Evolutionary conservation across 306 rosid species (phyloP).

Genomic region (Leucaena leucocephala): DNA sequence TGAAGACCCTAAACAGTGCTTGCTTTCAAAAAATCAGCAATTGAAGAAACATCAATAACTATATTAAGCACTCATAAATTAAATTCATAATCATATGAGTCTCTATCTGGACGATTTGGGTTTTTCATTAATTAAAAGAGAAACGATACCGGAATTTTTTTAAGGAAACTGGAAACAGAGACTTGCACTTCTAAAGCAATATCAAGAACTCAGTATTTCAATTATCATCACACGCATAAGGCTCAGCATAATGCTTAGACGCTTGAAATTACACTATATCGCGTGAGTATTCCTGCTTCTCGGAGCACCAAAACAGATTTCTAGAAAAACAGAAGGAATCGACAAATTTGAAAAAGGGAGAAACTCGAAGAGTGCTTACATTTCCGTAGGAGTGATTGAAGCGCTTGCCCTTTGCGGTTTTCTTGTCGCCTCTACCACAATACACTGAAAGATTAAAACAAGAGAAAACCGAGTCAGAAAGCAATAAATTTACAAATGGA

Average conservation of each 20-base stretch:
- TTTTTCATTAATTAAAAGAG: background rate
- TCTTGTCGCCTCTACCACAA: slow-evolving; percentile 76
- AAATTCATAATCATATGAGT: background rate
- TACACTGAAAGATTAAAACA: slow-evolving; percentile 41
- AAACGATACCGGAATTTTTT: background rate
- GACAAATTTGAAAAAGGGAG: background rate
- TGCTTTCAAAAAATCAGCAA: background rate
- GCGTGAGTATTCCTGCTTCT: background rate
- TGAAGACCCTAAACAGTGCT: background rate
- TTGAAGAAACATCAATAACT: background rate
- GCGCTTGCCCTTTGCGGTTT: slow-evolving; percentile 66
- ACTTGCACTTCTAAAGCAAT: background rate
- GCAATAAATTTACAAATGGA: no score
- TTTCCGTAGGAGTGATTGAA: slow-evolving; percentile 74
- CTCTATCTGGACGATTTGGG: background rate
- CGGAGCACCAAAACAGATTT: background rate
- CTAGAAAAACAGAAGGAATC: background rate
- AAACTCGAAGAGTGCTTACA: slow-evolving; percentile 31
- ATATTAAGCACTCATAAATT: background rate
- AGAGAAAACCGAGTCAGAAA: slow-evolving; percentile 14
- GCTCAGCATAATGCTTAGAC: background rate
- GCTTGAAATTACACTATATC: background rate
- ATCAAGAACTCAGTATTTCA: no score
- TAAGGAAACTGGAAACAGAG: background rate
- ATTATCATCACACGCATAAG: background rate